These are phyloP conservation scores for Arthrobotrys sinensis DNA, from an alignment of 2,329 filamentous ascomycete genomes.

Conservation along the genomic window DNA sequence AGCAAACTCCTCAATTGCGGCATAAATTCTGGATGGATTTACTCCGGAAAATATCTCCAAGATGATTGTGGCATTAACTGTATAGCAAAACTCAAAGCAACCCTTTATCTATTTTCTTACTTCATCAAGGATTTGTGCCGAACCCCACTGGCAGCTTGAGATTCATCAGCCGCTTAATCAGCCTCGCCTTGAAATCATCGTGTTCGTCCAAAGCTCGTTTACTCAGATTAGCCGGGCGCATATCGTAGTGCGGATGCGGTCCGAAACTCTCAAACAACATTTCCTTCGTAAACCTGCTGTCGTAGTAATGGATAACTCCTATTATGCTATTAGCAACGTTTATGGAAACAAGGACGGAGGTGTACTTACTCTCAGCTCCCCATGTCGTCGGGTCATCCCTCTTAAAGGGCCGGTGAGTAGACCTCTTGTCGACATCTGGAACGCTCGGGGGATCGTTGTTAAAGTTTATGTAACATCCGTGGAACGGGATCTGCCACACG, in stretches of 20 bases:
- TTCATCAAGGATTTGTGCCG: conserved; percentile 6
- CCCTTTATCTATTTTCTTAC: neutral
- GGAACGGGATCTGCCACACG: conserved; percentile 21
- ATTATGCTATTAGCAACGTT: neutral
- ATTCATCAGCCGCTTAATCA: conserved; percentile 16
- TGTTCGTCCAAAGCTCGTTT: conserved; percentile 21
- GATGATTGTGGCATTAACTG: too few relatives aligned
- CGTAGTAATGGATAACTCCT: conserved; percentile 30
- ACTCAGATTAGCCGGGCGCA: conserved; percentile 15
- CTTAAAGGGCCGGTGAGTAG: neutral
- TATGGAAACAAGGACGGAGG: neutral
- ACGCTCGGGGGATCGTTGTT: conserved; percentile 1
- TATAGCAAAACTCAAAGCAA: too few relatives aligned
- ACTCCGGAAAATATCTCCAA: too few relatives aligned
- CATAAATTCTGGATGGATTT: too few relatives aligned
- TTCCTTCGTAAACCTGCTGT: conserved; percentile 26
- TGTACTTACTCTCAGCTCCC: conserved; percentile 17
- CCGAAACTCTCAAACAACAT: conserved; percentile 29
- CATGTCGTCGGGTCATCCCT: conserved; percentile 30
- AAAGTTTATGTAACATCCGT: conserved; percentile 30
- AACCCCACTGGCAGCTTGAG: conserved; percentile 13
- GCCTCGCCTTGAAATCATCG: conserved; percentile 8
- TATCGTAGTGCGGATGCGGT: conserved; percentile 23
- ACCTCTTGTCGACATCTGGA: conserved; percentile 16
- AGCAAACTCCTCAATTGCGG: too few relatives aligned